phyloP scores from a whole-genome alignment of 176 grass and related monocot species.

The Carex parvula region DNA sequence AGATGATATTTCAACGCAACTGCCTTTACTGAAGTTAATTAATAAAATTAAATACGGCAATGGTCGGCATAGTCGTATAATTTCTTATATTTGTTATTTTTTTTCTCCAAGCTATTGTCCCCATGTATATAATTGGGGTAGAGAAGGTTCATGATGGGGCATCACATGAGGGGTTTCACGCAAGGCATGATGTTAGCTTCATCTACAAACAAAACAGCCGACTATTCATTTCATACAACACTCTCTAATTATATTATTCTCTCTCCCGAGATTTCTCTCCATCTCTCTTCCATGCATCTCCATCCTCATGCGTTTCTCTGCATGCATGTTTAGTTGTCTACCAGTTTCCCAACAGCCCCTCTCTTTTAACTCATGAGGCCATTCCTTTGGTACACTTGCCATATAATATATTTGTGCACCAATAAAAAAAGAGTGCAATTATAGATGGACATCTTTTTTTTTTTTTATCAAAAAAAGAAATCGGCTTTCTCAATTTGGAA shows the following conservation, averaged over 20 bases:
- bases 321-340: slow-evolving; percentile 49
- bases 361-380: slow-evolving; percentile 51
- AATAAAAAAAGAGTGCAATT: background rate
- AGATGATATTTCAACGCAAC: background rate
- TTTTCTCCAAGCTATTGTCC: background rate
- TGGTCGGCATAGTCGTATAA: background rate
- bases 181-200: slow-evolving; percentile 99
- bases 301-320: slow-evolving; percentile 36
- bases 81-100: background rate
- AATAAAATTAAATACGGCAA: background rate
- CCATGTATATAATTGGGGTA: slow-evolving; percentile 26
- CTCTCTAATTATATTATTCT: slow-evolving; percentile 26
- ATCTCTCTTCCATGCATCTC: slow-evolving; percentile 38
- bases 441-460: background rate
- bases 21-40: background rate
- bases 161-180: slow-evolving; percentile 95
- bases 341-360: slow-evolving; percentile 57
- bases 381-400: slow-evolving; percentile 20
- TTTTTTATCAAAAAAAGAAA: background rate
- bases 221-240: slow-evolving; percentile 28
- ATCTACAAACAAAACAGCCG: slow-evolving; percentile 85
- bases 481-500: background rate
- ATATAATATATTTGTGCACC: background rate
- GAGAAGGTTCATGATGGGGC: slow-evolving; percentile 60
- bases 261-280: slow-evolving; percentile 24